A percentile compares a stretch with the other conserved stretches of the same genome.
Evolutionary conservation across 192 early-diverging fungal genomes (phyloP).

Genomic region (Coemansia sp.): DNA sequence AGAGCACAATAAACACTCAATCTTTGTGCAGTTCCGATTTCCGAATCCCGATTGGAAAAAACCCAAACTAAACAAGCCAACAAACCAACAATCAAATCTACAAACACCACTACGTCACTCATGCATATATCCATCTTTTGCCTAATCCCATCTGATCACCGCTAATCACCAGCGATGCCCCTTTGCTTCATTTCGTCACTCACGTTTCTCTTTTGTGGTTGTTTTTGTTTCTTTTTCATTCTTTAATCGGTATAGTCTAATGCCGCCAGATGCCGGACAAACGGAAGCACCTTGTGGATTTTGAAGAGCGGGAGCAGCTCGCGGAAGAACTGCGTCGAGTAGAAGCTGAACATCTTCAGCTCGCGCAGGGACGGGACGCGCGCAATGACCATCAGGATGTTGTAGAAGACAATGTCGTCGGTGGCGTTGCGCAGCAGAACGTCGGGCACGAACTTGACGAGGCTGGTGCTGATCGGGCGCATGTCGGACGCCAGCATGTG

Average conservation of each 20-base stretch:
- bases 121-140: no score
- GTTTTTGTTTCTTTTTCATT: background rate
- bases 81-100: no score
- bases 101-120: no score
- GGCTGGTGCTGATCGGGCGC: slow-evolving; percentile 33
- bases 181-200: no score
- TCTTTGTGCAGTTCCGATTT: no score
- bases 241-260: slow-evolving; percentile 29
- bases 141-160: no score
- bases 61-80: no score
- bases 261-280: slow-evolving; percentile 27
- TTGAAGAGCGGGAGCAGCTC: slow-evolving; percentile 35
- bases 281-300: slow-evolving; percentile 23
- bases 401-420: slow-evolving; percentile 38
- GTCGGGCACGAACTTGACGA: slow-evolving; percentile 32
- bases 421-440: slow-evolving; percentile 24
- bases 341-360: slow-evolving; percentile 39
- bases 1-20: no score
- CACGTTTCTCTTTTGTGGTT: background rate
- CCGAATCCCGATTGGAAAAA: no score
- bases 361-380: slow-evolving; percentile 32
- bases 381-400: slow-evolving; percentile 34
- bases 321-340: slow-evolving; percentile 26
- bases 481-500: slow-evolving; percentile 22
- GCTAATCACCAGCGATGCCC: no score